Conservation (phyloP, 352 stramenopile genomes). For the Thraustochytrium sp. region DNA sequence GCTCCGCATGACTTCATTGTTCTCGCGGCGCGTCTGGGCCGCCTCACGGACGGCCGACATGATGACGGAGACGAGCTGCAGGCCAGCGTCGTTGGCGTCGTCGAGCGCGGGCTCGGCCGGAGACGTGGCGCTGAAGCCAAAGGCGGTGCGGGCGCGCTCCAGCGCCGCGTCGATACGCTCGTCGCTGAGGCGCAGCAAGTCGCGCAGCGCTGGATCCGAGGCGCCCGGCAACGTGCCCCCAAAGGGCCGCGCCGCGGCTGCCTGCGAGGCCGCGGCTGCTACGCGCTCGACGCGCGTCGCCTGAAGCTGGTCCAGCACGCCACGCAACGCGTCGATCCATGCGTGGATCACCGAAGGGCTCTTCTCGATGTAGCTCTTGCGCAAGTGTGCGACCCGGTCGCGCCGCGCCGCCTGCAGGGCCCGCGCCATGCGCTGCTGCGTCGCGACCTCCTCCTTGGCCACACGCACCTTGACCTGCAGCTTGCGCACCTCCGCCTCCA, state of each 20-base stretch:
- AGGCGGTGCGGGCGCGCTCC: neutral
- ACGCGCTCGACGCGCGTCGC: neutral
- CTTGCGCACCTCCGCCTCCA: too few species aligned
- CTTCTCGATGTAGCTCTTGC: neutral
- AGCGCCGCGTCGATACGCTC: neutral
- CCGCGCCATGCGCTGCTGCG: too few species aligned
- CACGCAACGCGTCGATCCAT: neutral
- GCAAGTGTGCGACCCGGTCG: too few species aligned
- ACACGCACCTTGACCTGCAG: too few species aligned
- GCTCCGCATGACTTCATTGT: neutral
- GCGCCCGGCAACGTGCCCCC: neutral
- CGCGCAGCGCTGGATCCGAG: neutral
- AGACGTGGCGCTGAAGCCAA: neutral
- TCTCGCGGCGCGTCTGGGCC: neutral
- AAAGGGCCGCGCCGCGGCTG: neutral
- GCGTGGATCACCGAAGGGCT: neutral
- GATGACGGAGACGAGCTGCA: neutral
- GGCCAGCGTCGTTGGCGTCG: neutral
- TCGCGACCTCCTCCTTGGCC: too few species aligned
- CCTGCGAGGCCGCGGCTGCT: too few species aligned
- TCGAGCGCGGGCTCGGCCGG: neutral
- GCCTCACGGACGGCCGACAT: neutral
- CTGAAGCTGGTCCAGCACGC: neutral
- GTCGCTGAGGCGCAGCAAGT: neutral
- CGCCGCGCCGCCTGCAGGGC: too few species aligned